Evolutionary conservation across 2,329 filamentous ascomycete genomes (phyloP).

Genomic region (Talaromyces sp.): DNA sequence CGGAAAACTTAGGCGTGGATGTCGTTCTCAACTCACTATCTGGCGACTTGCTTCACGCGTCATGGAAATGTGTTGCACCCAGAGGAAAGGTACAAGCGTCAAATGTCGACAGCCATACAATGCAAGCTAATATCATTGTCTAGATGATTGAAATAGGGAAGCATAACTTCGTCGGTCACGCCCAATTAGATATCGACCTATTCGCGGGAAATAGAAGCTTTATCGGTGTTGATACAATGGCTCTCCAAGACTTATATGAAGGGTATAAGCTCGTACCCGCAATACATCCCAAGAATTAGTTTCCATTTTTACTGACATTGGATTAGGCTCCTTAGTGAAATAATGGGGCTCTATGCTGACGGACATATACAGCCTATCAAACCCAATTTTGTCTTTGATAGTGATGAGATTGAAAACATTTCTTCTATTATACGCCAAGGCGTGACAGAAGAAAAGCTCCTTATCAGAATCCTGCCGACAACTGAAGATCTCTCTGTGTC

Average conservation of each 20-base stretch:
- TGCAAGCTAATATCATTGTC: not conserved
- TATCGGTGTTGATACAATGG: constrained; percentile 22
- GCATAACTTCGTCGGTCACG: constrained; percentile 22
- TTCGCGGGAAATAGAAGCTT: constrained; percentile 26
- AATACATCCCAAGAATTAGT: not conserved
- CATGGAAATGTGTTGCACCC: constrained; percentile 28
- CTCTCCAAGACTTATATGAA: not conserved
- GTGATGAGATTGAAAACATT: not conserved
- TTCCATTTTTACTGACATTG: not conserved
- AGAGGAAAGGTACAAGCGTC: constrained; percentile 21
- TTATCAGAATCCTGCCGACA: constrained; percentile 17
- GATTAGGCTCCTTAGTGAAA: constrained; percentile 9
- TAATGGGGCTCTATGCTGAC: not conserved
- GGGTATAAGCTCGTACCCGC: not conserved
- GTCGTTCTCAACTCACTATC: constrained; percentile 28
- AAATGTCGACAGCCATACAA: not conserved
- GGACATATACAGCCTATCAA: not conserved
- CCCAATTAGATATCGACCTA: constrained; percentile 25
- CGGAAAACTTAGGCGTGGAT: constrained; percentile 33
- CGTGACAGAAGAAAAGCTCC: constrained; percentile 23
- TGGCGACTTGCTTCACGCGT: constrained; percentile 23
- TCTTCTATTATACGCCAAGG: not conserved
- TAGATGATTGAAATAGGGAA: constrained; percentile 31
- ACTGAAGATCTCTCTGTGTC: constrained; percentile 10
- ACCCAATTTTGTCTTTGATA: not conserved